Evolutionary conservation across 345 rosid species (phyloP).

Genomic region (Eutrema japonicum): DNA sequence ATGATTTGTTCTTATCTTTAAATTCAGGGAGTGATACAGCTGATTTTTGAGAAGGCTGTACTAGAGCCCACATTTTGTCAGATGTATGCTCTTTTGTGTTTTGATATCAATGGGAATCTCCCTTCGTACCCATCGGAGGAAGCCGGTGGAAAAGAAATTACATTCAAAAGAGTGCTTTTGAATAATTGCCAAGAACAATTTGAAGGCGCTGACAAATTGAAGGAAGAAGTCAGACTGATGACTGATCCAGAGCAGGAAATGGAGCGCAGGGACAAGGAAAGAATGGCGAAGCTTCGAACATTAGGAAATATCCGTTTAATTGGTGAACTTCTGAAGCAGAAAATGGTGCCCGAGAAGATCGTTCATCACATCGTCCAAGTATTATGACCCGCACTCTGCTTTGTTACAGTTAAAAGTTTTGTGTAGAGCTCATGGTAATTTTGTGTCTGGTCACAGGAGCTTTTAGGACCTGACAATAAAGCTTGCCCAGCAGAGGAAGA

Average conservation of each 20-base stretch:
- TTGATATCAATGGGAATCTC: constrained; percentile 75
- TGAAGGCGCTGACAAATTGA: constrained; percentile 82
- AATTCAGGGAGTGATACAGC: constrained; percentile 81
- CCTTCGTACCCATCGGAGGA: constrained; percentile 90
- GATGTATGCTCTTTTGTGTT: constrained; percentile 90
- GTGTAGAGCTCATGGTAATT: constrained; percentile 24
- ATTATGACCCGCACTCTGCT: constrained; percentile 3
- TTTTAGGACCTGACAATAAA: constrained; percentile 66
- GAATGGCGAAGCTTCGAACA: constrained; percentile 78
- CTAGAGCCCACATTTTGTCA: constrained; percentile 93
- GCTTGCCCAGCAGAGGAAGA: constrained; percentile 83
- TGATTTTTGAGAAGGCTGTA: constrained; percentile 92
- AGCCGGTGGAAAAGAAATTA: constrained; percentile 80
- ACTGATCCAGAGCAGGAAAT: constrained; percentile 75
- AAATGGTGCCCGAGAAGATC: constrained; percentile 91
- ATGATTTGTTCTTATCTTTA: constrained; percentile 7
- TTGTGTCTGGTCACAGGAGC: constrained; percentile 59
- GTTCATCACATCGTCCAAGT: constrained; percentile 95
- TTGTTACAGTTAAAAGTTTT: background rate
- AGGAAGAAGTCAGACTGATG: constrained; percentile 81
- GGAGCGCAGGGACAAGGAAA: constrained; percentile 87
- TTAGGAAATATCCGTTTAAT: constrained; percentile 89
- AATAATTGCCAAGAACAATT: constrained; percentile 93
- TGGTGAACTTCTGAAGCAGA: constrained; percentile 96
- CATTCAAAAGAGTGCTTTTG: constrained; percentile 84